Evolutionary conservation across 1,139 yeast species (phyloP).

Genomic region (Geotrichum phurueaensis): DNA sequence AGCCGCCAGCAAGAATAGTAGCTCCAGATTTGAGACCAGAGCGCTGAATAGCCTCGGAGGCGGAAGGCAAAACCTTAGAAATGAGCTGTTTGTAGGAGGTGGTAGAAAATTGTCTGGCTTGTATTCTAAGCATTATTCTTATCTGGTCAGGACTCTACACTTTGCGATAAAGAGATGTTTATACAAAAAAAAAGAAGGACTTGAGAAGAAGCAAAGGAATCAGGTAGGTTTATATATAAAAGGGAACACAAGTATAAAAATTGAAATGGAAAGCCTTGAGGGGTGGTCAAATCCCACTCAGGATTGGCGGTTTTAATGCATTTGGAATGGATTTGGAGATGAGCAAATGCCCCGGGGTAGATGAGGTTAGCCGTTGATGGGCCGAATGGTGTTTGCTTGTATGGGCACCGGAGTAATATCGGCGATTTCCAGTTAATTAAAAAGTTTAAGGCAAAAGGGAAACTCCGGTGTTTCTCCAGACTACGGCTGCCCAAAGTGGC

Average conservation of each 20-base stretch:
- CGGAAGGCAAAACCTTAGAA: constrained; percentile 8
- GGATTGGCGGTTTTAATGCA: neutral
- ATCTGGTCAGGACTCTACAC: neutral
- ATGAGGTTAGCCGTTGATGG: too few species aligned
- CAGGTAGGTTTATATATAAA: neutral
- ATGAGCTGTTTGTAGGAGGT: constrained; percentile 1
- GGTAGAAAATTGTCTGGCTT: neutral
- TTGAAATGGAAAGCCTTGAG: neutral
- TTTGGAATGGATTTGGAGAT: neutral
- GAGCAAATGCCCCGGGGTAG: too few species aligned
- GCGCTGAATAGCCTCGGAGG: constrained; percentile 13
- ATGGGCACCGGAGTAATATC: neutral
- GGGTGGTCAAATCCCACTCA: neutral
- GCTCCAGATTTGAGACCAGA: constrained; percentile 18
- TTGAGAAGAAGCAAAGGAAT: neutral
- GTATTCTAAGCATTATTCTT: neutral
- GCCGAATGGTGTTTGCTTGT: neutral
- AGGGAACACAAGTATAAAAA: neutral
- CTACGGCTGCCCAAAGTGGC: neutral
- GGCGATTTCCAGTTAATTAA: neutral
- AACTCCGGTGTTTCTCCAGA: neutral
- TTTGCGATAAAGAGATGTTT: neutral
- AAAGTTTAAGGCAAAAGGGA: neutral
- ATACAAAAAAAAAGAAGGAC: neutral
- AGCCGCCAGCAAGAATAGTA: constrained; percentile 45